Conservation (phyloP, 2,329 filamentous ascomycete genomes). For the Dactylonectria macrodidyma region DNA sequence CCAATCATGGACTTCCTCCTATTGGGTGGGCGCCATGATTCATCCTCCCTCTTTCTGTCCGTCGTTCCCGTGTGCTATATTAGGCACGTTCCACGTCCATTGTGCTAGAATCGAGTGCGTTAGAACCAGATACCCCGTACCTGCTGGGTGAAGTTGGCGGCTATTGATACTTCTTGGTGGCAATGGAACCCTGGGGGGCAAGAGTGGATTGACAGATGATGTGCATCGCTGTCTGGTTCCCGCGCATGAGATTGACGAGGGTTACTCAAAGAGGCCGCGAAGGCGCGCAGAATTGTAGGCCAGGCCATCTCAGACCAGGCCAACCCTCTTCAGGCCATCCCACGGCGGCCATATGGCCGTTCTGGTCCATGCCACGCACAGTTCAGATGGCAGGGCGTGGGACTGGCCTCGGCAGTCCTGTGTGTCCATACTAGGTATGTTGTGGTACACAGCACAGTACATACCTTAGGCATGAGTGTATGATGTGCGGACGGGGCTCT, state of each 20-base stretch:
- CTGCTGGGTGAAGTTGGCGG: not conserved
- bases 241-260: constrained; percentile 44
- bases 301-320: constrained; percentile 25
- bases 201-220: constrained; percentile 29
- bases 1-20: not conserved
- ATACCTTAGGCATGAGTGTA: no score
- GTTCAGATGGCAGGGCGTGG: constrained; percentile 8
- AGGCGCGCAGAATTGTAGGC: constrained; percentile 2
- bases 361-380: constrained; percentile 10
- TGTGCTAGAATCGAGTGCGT: constrained; percentile 13
- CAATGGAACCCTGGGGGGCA: not conserved
- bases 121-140: not conserved
- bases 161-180: constrained; percentile 1
- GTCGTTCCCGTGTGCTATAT: not conserved
- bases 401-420: constrained; percentile 12
- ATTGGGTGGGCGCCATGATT: not conserved
- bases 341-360: constrained; percentile 21
- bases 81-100: constrained; percentile 6
- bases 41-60: not conserved
- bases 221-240: constrained; percentile 31
- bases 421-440: not conserved
- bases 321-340: constrained; percentile 22
- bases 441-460: no score
- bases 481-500: constrained; percentile 6
- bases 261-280: constrained; percentile 37